A percentile compares a stretch with the other conserved stretches of the same genome.
Evolutionary conservation across 371 early-diverging fungal genomes (phyloP).

Genomic region (Apophysomyces ossiformis): DNA sequence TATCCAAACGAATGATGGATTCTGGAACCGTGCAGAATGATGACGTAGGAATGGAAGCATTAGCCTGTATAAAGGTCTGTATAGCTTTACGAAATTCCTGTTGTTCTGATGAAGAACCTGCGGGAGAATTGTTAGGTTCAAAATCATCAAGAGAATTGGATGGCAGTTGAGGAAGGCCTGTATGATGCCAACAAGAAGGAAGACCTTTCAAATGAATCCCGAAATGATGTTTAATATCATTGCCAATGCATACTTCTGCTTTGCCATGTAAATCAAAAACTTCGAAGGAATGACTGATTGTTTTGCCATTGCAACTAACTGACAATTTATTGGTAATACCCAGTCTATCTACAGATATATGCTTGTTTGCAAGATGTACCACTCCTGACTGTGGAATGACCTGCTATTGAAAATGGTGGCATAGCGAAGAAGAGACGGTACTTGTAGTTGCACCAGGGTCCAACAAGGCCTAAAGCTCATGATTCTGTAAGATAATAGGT

Average conservation of each 20-base stretch:
- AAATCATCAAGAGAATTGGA: too few species aligned
- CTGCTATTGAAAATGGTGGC: not conserved
- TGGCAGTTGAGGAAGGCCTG: too few species aligned
- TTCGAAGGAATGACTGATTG: too few species aligned
- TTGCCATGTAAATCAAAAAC: too few species aligned
- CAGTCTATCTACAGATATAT: too few species aligned
- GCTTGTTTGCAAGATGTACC: not conserved
- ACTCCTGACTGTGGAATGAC: not conserved
- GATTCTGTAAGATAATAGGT: not conserved
- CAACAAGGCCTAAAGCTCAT: not conserved
- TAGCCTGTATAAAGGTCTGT: too few species aligned
- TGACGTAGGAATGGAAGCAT: not conserved
- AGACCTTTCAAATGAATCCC: too few species aligned
- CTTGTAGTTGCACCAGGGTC: not conserved
- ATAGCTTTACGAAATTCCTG: not conserved
- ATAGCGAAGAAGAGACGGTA: not conserved
- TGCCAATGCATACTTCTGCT: too few species aligned
- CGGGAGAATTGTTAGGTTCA: not conserved
- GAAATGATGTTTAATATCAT: too few species aligned
- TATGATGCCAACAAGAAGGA: too few species aligned
- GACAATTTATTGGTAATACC: too few species aligned
- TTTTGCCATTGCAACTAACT: too few species aligned
- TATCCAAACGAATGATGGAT: not conserved
- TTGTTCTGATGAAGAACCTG: not conserved
- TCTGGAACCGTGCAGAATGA: slow-evolving; percentile 13